Evolutionary conservation across 179 eudicot species (phyloP).

Genomic region (Carnegiea gigantea): DNA sequence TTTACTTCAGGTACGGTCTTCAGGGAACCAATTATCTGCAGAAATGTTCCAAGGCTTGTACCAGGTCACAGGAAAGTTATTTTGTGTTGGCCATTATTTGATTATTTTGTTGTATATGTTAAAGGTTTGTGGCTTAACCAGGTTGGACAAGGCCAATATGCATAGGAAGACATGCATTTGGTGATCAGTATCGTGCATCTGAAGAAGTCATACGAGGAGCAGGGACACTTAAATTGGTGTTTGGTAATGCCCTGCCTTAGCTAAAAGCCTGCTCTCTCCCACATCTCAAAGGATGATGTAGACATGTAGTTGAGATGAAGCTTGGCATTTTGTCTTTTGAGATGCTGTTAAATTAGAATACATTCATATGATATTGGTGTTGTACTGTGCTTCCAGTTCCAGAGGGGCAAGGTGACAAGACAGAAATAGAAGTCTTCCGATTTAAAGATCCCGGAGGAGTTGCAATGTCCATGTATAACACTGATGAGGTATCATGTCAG

Average conservation of each 20-base stretch:
- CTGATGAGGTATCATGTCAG: slow-evolving; percentile 63
- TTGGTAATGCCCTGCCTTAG: slow-evolving; percentile 48
- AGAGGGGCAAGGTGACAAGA: slow-evolving; percentile 53
- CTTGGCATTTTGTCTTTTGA: background rate
- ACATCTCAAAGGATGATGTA: background rate
- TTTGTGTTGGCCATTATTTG: background rate
- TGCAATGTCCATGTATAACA: slow-evolving; percentile 94
- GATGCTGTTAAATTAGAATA: background rate
- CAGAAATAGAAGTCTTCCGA: slow-evolving; percentile 37
- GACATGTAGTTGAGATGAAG: background rate
- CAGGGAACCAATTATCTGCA: slow-evolving; percentile 82
- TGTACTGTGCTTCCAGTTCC: background rate
- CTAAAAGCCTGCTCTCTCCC: background rate
- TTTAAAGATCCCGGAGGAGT: slow-evolving; percentile 61
- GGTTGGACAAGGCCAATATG: slow-evolving; percentile 99
- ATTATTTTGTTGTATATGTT: slow-evolving; percentile 2
- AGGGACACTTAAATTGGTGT: slow-evolving; percentile 89
- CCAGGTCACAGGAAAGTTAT: slow-evolving; percentile 44
- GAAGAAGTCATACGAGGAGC: slow-evolving; percentile 84
- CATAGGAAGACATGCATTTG: slow-evolving; percentile 99
- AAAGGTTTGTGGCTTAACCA: slow-evolving; percentile 1
- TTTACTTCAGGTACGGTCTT: slow-evolving; percentile 63
- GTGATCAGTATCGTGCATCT: slow-evolving; percentile 92
- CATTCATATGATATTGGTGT: background rate
- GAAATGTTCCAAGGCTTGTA: slow-evolving; percentile 66